phyloP scores from a whole-genome alignment of 106 monocot species.

The Amphibolis antarctica region DNA sequence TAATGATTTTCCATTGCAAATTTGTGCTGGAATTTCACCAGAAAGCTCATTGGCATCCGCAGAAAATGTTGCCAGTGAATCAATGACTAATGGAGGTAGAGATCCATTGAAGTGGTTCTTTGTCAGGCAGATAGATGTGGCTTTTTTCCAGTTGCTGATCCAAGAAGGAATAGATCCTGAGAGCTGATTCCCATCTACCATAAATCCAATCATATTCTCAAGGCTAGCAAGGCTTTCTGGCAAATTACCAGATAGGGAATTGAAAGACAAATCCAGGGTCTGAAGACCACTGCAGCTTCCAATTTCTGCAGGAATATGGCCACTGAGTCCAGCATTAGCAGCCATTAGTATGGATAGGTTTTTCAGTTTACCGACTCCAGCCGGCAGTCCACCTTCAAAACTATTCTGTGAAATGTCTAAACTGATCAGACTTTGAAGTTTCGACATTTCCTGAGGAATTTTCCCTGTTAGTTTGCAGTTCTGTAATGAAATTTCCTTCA shows the following conservation, averaged over 20 bases:
- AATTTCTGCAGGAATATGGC: constrained; percentile 45
- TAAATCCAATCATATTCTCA: constrained; percentile 42
- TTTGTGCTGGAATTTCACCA: constrained; percentile 56
- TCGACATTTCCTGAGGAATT: constrained; percentile 47
- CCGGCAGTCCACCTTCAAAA: constrained; percentile 53
- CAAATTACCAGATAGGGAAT: constrained; percentile 61
- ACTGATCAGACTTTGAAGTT: constrained; percentile 43
- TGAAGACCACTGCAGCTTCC: constrained; percentile 50
- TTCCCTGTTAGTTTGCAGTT: constrained; percentile 55
- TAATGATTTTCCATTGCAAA: constrained; percentile 49
- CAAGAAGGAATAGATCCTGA: constrained; percentile 58
- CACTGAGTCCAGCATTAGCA: constrained; percentile 55
- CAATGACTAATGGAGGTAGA: constrained; percentile 46
- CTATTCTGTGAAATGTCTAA: constrained; percentile 70
- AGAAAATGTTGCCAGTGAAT: constrained; percentile 41
- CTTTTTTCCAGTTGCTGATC: constrained; percentile 62
- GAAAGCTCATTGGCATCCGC: constrained; percentile 73
- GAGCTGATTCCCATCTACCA: constrained; percentile 64
- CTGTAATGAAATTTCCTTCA: constrained; percentile 36
- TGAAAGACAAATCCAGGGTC: constrained; percentile 70
- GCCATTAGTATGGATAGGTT: constrained; percentile 52
- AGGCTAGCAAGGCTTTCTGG: constrained; percentile 45
- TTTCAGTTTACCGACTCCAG: constrained; percentile 48
- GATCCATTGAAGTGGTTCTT: constrained; percentile 63
- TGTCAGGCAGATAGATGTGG: constrained; percentile 31